Evolutionary conservation across 805 yeast species (phyloP).

Genomic region (Hemisphaericaspora nanyangensis): DNA sequence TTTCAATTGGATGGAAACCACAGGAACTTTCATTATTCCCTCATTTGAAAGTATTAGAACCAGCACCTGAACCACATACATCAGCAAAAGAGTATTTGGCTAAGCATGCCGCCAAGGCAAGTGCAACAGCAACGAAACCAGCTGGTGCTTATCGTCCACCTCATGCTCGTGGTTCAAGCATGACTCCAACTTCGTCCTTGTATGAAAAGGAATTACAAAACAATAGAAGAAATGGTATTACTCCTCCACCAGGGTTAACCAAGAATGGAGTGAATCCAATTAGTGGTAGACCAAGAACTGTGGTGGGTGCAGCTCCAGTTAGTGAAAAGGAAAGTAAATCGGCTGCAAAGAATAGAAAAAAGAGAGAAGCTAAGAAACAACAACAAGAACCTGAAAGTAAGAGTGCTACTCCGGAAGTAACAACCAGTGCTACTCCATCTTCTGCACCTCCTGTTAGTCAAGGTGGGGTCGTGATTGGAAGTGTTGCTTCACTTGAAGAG

Average conservation of each 20-base stretch:
- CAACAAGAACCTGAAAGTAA: slow-evolving; percentile 5
- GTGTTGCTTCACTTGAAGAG: slow-evolving; percentile 73
- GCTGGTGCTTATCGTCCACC: slow-evolving; percentile 97
- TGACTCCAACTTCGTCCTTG: slow-evolving; percentile 44
- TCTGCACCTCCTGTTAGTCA: slow-evolving; percentile 27
- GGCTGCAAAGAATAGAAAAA: slow-evolving; percentile 72
- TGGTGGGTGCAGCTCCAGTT: slow-evolving; percentile 57
- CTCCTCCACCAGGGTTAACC: slow-evolving; percentile 12
- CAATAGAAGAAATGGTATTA: slow-evolving; percentile 15
- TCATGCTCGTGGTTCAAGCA: slow-evolving; percentile 63
- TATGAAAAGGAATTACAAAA: slow-evolving; percentile 51
- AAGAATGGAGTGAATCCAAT: slow-evolving; percentile 19
- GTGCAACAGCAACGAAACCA: slow-evolving; percentile 48
- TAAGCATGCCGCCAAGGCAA: slow-evolving; percentile 32
- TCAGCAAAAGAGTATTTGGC: slow-evolving; percentile 60
- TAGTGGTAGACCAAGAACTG: slow-evolving; percentile 32
- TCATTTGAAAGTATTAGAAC: slow-evolving; percentile 43
- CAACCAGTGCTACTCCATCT: slow-evolving; percentile 10
- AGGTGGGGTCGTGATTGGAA: slow-evolving; percentile 51
- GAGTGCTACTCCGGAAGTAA: slow-evolving; percentile 9
- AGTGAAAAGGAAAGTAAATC: slow-evolving; percentile 50
- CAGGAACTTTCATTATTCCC: slow-evolving; percentile 54
- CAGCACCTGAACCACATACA: slow-evolving; percentile 65
- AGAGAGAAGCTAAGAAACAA: slow-evolving; percentile 58
- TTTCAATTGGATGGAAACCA: slow-evolving; percentile 82